Conservation (phyloP, 2,329 filamentous ascomycete species). For the Teratosphaeriaceae sp. region DNA sequence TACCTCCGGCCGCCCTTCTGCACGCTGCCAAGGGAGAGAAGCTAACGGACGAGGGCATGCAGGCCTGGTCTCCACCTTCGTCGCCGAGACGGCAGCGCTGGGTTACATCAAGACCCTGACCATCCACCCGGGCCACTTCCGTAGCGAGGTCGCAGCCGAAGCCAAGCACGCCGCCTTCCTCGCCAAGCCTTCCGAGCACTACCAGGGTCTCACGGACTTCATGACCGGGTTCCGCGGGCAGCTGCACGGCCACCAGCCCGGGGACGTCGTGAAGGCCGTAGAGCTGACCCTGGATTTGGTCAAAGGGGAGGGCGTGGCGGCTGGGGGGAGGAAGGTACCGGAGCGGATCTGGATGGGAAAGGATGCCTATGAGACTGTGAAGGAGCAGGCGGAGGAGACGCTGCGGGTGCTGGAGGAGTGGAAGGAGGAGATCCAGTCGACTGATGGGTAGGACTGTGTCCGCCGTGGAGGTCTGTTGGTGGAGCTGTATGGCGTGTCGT, state of each 20-base stretch:
- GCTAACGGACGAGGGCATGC: no score
- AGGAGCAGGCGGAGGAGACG: conserved; percentile 1
- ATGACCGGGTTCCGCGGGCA: not conserved
- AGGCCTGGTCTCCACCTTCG: conserved; percentile 2
- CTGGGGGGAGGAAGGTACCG: conserved; percentile 1
- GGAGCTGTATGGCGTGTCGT: no score
- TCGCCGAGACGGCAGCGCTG: not conserved
- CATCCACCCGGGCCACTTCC: conserved; percentile 4
- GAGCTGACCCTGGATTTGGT: conserved; percentile 3
- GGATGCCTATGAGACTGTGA: conserved; percentile 3
- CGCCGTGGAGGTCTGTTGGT: no score
- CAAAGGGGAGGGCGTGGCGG: conserved; percentile 4
- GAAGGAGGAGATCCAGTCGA: conserved; percentile 4
- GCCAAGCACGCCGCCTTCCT: not conserved
- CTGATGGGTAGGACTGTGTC: no score
- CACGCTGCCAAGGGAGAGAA: no score
- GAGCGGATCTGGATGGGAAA: conserved; percentile 1
- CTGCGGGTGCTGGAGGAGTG: conserved; percentile 6
- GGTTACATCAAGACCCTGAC: conserved; percentile 6
- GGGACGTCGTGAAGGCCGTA: conserved; percentile 2
- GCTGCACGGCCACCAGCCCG: conserved; percentile 4
- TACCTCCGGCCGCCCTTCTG: not conserved
- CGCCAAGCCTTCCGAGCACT: not conserved
- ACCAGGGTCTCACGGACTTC: not conserved
- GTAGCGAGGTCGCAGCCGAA: not conserved